Evolutionary conservation across 2,329 filamentous ascomycete genomes (phyloP).

Genomic region (Phaeosphaeria sp.): DNA sequence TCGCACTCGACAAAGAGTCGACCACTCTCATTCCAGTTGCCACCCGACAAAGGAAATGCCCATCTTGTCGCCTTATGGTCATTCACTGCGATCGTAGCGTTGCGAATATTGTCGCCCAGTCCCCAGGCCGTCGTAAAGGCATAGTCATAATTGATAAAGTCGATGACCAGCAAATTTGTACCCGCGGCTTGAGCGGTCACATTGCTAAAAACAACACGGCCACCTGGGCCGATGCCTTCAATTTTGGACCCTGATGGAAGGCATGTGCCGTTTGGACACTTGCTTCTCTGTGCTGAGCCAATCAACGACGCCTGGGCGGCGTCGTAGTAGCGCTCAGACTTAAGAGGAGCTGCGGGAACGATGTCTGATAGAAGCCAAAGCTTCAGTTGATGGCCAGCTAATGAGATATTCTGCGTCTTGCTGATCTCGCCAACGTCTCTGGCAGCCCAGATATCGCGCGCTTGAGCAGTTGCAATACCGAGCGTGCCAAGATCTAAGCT

Average conservation of each 20-base stretch:
- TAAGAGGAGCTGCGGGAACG: conserved; percentile 10
- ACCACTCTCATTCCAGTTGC: conserved; percentile 46
- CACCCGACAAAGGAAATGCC: conserved; percentile 49
- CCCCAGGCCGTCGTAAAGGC: conserved; percentile 44
- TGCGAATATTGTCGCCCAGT: conserved; percentile 44
- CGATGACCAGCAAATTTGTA: conserved; percentile 44
- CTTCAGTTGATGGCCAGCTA: conserved; percentile 37
- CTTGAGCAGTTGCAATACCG: conserved; percentile 42
- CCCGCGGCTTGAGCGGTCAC: conserved; percentile 32
- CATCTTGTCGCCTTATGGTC: conserved; percentile 43
- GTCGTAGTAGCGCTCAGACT: conserved; percentile 35
- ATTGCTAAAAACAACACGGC: conserved; percentile 35
- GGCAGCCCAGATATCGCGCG: conserved; percentile 47
- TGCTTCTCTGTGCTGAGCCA: conserved; percentile 32
- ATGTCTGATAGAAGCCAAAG: conserved; percentile 47
- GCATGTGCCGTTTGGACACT: conserved; percentile 35
- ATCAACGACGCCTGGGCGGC: conserved; percentile 38
- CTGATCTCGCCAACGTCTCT: conserved; percentile 25
- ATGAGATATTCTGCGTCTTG: conserved; percentile 17
- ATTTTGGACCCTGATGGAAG: conserved; percentile 43
- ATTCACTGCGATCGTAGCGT: conserved; percentile 49
- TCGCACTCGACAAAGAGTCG: conserved; percentile 33
- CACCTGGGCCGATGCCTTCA: conserved; percentile 33
- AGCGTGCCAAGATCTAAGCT: conserved; percentile 39
- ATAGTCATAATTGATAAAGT: conserved; percentile 51